Evolutionary conservation across 192 early-diverging fungal species (phyloP).

Genomic region (Mortierella claussenii): DNA sequence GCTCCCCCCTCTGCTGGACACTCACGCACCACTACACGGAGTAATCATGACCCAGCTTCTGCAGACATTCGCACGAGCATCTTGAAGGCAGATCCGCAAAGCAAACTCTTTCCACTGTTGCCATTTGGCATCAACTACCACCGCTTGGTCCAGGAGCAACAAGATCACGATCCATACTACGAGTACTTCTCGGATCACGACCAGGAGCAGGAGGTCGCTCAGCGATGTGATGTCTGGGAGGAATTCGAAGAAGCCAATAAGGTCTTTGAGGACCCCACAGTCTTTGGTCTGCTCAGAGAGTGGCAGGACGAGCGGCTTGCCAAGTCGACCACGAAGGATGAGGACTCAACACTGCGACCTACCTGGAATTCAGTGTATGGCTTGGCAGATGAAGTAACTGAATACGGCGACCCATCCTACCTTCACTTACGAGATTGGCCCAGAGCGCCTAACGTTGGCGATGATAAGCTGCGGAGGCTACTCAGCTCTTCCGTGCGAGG

Average conservation of each 20-base stretch:
- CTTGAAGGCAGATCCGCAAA: constrained; percentile 18
- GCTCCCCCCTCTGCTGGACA: too few species aligned
- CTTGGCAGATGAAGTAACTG: constrained; percentile 17
- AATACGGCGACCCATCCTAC: constrained; percentile 26
- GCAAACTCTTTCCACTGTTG: constrained; percentile 13
- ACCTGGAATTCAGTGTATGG: constrained; percentile 39
- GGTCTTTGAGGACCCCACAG: constrained; percentile 30
- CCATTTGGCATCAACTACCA: constrained; percentile 14
- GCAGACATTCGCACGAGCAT: constrained; percentile 4
- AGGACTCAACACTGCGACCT: constrained; percentile 19
- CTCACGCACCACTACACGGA: too few species aligned
- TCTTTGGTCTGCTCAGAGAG: constrained; percentile 30
- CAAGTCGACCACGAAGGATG: neutral
- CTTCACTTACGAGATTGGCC: constrained; percentile 1
- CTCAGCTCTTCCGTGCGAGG: constrained; percentile 14
- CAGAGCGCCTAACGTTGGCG: neutral
- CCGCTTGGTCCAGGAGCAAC: constrained; percentile 10
- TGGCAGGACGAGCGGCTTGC: constrained; percentile 16
- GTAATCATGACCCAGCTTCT: too few species aligned
- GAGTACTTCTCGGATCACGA: constrained; percentile 25
- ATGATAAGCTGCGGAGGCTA: constrained; percentile 16
- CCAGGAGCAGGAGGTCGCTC: constrained; percentile 5
- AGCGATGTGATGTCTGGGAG: constrained; percentile 12
- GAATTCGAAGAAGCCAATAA: constrained; percentile 21
- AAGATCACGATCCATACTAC: constrained; percentile 17